Conservation (phyloP, 2,329 filamentous ascomycete species). For the Whalleya microplaca region DNA sequence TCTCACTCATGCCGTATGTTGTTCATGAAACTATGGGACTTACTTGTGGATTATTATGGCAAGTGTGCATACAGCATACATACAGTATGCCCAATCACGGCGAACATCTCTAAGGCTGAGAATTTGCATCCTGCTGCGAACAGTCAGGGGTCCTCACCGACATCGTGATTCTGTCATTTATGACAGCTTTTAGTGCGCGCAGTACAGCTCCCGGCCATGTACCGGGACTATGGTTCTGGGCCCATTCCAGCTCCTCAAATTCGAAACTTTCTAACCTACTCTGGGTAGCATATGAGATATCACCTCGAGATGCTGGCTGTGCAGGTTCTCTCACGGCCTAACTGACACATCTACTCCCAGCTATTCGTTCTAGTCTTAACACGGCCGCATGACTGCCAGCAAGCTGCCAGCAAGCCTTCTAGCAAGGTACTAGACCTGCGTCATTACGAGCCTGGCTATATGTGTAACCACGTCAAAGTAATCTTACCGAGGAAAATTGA, state of each 20-base stretch:
- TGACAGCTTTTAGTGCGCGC: constrained; percentile 6
- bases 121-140: constrained; percentile 7
- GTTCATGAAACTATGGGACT: background rate
- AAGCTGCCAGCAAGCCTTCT: background rate
- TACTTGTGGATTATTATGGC: too few species aligned
- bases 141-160: background rate
- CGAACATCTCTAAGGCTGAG: background rate
- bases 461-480: constrained; percentile 11
- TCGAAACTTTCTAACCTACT: background rate
- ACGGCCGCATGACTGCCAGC: background rate
- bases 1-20: background rate
- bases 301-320: background rate
- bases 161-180: constrained; percentile 20
- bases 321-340: background rate
- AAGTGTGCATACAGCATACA: too few species aligned
- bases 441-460: constrained; percentile 1
- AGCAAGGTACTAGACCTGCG: constrained; percentile 8
- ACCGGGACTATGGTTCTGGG: background rate
- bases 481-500: constrained; percentile 12
- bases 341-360: background rate
- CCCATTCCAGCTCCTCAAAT: background rate
- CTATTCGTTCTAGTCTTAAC: background rate
- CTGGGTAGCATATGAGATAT: background rate
- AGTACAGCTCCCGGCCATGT: constrained; percentile 5
- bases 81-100: too few species aligned